Conservation (phyloP, 2,329 filamentous ascomycete genomes). For the Fusarium nygamai region DNA sequence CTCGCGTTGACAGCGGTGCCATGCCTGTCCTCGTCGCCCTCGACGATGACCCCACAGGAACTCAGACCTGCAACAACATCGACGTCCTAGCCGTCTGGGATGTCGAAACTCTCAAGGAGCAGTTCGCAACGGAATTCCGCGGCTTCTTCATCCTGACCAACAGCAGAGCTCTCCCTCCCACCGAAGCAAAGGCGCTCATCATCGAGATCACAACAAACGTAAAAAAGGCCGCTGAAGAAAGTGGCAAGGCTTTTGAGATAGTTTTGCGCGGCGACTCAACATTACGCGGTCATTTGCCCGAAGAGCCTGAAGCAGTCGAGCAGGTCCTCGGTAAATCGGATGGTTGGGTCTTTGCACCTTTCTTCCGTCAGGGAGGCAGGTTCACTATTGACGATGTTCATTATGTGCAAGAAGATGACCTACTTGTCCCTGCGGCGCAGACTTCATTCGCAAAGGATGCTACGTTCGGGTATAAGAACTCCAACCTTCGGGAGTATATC, state of each 20-base stretch:
- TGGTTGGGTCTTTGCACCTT: background rate
- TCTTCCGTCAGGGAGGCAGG: background rate
- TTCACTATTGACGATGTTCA: background rate
- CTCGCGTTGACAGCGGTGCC: background rate
- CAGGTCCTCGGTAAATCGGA: background rate
- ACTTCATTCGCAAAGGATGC: slow-evolving; percentile 61
- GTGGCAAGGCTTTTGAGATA: background rate
- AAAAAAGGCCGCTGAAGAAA: background rate
- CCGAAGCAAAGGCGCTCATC: background rate
- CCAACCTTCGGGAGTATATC: slow-evolving; percentile 57
- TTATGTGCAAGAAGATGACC: background rate
- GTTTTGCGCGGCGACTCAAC: background rate
- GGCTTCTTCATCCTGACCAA: background rate
- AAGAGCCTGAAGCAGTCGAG: background rate
- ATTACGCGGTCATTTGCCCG: background rate
- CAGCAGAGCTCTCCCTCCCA: background rate
- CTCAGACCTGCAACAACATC: slow-evolving; percentile 69
- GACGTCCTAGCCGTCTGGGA: slow-evolving; percentile 65
- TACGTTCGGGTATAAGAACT: slow-evolving; percentile 65
- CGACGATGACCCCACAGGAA: slow-evolving; percentile 69
- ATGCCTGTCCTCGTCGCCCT: slow-evolving; percentile 47
- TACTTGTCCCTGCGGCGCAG: rapidly evolving
- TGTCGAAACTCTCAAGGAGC: slow-evolving; percentile 49
- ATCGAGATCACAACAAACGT: background rate
- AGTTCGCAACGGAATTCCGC: background rate